Evolutionary conservation across 2,329 filamentous ascomycete genomes (phyloP).

Genomic region (Coniochaeta hoffmannii): DNA sequence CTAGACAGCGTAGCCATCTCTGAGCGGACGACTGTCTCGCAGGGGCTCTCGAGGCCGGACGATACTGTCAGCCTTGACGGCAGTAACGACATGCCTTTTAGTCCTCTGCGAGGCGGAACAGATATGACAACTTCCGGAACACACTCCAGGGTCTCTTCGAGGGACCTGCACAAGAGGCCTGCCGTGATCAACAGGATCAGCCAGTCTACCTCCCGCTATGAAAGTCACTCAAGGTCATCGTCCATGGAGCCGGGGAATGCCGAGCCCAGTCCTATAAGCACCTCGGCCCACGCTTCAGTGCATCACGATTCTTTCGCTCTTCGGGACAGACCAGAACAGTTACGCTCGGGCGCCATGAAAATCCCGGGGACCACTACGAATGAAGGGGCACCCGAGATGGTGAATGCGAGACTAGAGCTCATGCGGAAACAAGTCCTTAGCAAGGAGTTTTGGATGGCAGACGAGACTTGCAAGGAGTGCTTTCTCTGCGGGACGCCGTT

Average conservation of each 20-base stretch:
- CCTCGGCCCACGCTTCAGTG: conserved; percentile 50
- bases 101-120: conserved; percentile 28
- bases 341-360: conserved; percentile 36
- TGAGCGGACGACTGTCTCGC: conserved; percentile 20
- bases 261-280: conserved; percentile 49
- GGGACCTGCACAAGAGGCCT: conserved; percentile 34
- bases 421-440: conserved; percentile 83
- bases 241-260: conserved; percentile 50
- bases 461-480: conserved; percentile 96
- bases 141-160: conserved; percentile 18
- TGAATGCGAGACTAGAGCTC: conserved; percentile 56
- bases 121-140: conserved; percentile 21
- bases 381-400: conserved; percentile 50
- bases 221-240: conserved; percentile 46
- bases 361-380: conserved; percentile 49
- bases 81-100: conserved; percentile 34
- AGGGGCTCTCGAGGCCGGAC: conserved; percentile 27
- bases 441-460: conserved; percentile 98
- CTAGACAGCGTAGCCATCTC: conserved; percentile 25
- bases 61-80: conserved; percentile 38
- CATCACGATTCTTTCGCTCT: conserved; percentile 49
- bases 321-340: conserved; percentile 35
- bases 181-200: conserved; percentile 50
- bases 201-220: conserved; percentile 33
- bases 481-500: conserved; percentile 88